phyloP scores from a whole-genome alignment of 192 early-diverging fungal genomes.

The Coemansia sp. region DNA sequence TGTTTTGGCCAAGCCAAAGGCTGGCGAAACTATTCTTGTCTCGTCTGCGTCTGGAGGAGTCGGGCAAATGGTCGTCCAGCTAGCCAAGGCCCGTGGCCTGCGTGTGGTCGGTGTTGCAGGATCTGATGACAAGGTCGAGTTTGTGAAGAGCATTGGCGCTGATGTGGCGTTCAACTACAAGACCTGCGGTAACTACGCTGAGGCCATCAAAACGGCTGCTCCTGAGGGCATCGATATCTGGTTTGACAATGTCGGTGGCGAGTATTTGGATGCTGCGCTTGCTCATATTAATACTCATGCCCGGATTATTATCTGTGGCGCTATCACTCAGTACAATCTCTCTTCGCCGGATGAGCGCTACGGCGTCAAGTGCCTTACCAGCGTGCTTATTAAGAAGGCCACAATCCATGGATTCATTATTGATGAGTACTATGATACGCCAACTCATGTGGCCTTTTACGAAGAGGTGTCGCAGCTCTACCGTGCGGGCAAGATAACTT shows the following conservation, averaged over 20 bases:
- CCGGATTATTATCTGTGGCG: conserved; percentile 75
- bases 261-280: conserved; percentile 78
- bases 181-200: conserved; percentile 54
- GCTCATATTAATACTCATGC: conserved; percentile 65
- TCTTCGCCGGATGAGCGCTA: conserved; percentile 53
- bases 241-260: conserved; percentile 85
- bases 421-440: conserved; percentile 51
- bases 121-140: conserved; percentile 81
- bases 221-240: conserved; percentile 89
- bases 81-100: conserved; percentile 74
- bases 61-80: conserved; percentile 77
- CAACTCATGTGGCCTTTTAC: conserved; percentile 57
- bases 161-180: conserved; percentile 96
- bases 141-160: conserved; percentile 69
- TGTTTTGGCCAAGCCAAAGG: conserved; percentile 71
- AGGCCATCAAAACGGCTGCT: conserved; percentile 61
- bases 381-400: conserved; percentile 61
- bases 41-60: conserved; percentile 81
- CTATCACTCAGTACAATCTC: conserved; percentile 67
- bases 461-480: conserved; percentile 59
- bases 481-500: conserved; percentile 62
- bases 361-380: conserved; percentile 62
- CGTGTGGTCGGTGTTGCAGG: conserved; percentile 83
- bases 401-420: conserved; percentile 70
- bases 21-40: conserved; percentile 83